phyloP scores from a whole-genome alignment of 306 rosid species.

The Prunus armeniaca region DNA sequence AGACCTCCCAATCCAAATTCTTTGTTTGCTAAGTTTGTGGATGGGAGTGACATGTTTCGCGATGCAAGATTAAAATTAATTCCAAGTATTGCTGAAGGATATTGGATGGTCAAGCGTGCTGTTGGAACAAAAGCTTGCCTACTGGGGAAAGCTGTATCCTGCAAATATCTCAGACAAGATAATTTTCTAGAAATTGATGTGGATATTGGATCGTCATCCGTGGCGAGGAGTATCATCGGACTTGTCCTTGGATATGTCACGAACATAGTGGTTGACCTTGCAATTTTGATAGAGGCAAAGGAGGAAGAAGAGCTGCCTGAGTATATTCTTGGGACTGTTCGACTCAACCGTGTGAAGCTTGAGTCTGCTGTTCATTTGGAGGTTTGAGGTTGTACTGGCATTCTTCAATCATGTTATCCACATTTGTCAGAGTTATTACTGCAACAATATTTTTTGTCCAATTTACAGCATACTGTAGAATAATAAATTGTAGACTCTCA shows the following conservation, averaged over 20 bases:
- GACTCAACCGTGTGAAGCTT: constrained; percentile 60
- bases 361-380: constrained; percentile 65
- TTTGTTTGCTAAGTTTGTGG: constrained; percentile 69
- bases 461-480: no score
- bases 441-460: no score
- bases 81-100: constrained; percentile 94
- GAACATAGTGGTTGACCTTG: constrained; percentile 90
- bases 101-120: constrained; percentile 99
- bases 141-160: constrained; percentile 85
- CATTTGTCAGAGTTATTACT: no score
- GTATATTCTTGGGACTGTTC: constrained; percentile 82
- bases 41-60: constrained; percentile 68
- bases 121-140: constrained; percentile 98
- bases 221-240: constrained; percentile 84
- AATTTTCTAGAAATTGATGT: constrained; percentile 95
- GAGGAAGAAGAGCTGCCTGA: constrained; percentile 81
- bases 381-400: constrained; percentile 28
- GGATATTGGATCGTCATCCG: constrained; percentile 94
- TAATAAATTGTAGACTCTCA: background rate
- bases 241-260: constrained; percentile 92
- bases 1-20: constrained; percentile 70
- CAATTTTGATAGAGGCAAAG: constrained; percentile 83
- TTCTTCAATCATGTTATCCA: background rate
- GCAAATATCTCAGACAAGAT: constrained; percentile 78
- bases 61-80: constrained; percentile 90